These are phyloP conservation scores for Karstenula rhodostoma DNA, from an alignment of 2,329 filamentous ascomycete genomes.

Conservation along the genomic window DNA sequence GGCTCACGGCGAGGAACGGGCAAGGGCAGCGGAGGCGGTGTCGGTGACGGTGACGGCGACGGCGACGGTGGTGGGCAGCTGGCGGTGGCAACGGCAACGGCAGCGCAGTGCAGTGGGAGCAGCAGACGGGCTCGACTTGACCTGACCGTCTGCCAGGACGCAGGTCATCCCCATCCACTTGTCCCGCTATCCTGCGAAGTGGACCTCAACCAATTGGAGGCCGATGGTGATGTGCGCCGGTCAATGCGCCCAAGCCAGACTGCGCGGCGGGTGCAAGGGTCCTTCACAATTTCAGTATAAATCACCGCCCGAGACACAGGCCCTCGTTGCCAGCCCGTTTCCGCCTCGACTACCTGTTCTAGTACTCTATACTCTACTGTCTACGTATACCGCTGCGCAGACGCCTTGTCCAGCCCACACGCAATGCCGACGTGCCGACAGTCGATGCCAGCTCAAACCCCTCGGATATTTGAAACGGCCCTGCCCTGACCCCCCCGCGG, in stretches of 20 bases:
- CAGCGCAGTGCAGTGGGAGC: background rate
- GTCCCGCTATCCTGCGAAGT: conserved; percentile 1
- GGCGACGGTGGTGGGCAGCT: too few species aligned
- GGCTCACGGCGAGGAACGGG: background rate
- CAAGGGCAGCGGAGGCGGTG: background rate
- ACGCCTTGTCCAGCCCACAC: conserved; percentile 5
- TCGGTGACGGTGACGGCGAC: background rate
- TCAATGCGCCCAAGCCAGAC: conserved; percentile 9
- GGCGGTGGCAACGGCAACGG: background rate
- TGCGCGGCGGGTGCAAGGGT: conserved; percentile 16
- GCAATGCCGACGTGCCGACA: conserved; percentile 2
- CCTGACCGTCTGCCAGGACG: conserved; percentile 5
- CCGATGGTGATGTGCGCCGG: background rate
- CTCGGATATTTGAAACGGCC: conserved; percentile 22
- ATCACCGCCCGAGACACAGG: conserved; percentile 12
- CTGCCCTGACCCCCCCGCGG: too few species aligned
- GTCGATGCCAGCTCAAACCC: background rate
- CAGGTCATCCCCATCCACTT: conserved; percentile 2
- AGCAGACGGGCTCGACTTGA: background rate
- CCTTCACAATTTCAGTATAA: conserved; percentile 12
- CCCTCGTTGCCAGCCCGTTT: background rate
- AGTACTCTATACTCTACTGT: too few species aligned
- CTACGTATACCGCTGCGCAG: background rate
- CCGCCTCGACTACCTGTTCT: too few species aligned
- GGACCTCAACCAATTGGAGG: conserved; percentile 3